Conservation (phyloP, 2,329 filamentous ascomycete species). For the Cercospora sp. region DNA sequence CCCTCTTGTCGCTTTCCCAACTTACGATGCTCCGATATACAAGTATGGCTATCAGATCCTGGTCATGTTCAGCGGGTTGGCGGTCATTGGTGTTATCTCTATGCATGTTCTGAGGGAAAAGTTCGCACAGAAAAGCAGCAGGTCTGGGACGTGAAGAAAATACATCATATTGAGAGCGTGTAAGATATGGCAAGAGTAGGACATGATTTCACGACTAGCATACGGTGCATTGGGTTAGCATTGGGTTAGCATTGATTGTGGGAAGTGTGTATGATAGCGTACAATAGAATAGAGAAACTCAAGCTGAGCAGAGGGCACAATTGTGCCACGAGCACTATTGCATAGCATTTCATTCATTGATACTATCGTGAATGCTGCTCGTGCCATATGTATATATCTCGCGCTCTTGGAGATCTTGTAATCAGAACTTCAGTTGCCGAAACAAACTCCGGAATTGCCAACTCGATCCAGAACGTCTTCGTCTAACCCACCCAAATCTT, state of each 20-base stretch:
- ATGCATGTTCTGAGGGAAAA: slow-evolving; percentile 10
- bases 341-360: neutral
- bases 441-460: neutral
- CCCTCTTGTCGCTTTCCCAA: slow-evolving; percentile 22
- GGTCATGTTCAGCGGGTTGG: slow-evolving; percentile 22
- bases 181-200: neutral
- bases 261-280: neutral
- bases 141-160: neutral
- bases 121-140: slow-evolving; percentile 9
- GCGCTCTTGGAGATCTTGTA: neutral
- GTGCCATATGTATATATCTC: neutral
- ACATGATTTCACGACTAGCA: neutral
- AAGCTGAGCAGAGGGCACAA: neutral
- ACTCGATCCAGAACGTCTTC: neutral
- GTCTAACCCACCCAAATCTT: neutral
- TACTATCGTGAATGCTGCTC: neutral
- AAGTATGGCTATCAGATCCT: slow-evolving; percentile 25
- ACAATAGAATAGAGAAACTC: neutral
- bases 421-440: neutral
- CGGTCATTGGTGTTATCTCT: slow-evolving; percentile 10
- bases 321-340: neutral
- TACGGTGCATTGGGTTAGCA: neutral
- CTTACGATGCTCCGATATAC: slow-evolving; percentile 25
- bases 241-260: neutral
- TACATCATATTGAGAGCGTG: neutral